Evolutionary conservation across 495 filamentous ascomycete species (phyloP).

Genomic region (Cercophora scortea): DNA sequence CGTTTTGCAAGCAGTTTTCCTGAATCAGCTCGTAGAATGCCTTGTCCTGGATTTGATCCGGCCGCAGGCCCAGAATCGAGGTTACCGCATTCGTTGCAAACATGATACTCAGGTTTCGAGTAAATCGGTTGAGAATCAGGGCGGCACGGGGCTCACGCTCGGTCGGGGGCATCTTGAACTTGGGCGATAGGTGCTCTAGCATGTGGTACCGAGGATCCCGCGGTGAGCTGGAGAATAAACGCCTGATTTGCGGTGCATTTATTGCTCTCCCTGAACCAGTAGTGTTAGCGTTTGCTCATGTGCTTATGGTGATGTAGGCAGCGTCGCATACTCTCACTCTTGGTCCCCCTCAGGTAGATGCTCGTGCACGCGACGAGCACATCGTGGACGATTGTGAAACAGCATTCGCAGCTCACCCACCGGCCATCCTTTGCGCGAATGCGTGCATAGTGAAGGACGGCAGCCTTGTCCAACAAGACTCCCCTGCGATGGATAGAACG

Average conservation of each 20-base stretch:
- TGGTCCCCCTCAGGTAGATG: constrained; percentile 61
- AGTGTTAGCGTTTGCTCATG: constrained; percentile 4
- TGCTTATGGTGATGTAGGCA: neutral
- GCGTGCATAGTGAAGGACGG: constrained; percentile 71
- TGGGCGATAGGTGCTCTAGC: constrained; percentile 75
- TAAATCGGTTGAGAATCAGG: constrained; percentile 82
- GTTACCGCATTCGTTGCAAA: constrained; percentile 72
- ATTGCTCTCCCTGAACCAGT: constrained; percentile 55
- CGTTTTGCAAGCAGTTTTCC: constrained; percentile 66
- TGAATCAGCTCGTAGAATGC: constrained; percentile 80
- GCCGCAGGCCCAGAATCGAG: constrained; percentile 61
- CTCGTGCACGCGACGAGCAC: constrained; percentile 81
- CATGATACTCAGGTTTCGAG: constrained; percentile 74
- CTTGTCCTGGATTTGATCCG: constrained; percentile 57
- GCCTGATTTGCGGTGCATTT: constrained; percentile 72
- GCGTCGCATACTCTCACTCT: constrained; percentile 59
- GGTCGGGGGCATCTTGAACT: constrained; percentile 61
- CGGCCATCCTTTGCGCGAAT: constrained; percentile 60
- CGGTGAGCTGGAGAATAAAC: constrained; percentile 73
- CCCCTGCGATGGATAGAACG: constrained; percentile 64
- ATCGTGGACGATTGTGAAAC: constrained; percentile 83
- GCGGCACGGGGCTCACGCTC: constrained; percentile 76
- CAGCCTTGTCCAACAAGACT: constrained; percentile 75
- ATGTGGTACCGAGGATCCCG: constrained; percentile 86
- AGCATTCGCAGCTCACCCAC: constrained; percentile 81